Evolutionary conservation across 352 stramenopile genomes (phyloP), one percentile per base, ranked within the genome.

Genomic region (Phytophthora foliorum): DNA sequence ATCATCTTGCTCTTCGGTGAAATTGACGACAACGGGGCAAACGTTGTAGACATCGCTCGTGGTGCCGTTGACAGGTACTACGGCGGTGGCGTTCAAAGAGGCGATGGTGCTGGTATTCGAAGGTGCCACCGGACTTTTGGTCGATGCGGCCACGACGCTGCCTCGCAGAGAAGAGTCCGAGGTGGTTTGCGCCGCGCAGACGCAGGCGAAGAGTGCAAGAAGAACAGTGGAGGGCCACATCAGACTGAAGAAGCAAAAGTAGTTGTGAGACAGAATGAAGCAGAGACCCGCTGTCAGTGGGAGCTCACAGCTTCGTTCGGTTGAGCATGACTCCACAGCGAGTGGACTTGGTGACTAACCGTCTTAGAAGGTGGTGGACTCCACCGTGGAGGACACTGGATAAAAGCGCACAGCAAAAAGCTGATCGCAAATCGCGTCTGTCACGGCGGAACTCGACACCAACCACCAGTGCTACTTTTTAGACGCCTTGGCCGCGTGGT

Each of bases 1-100:
- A 17, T 57, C 49, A 2, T 75, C 55, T 32, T 68, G 45, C 22
- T 74, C 66, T 14, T 74, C 46, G 6, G 17, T 55, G 45, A 74
- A 74, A 1, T 69, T 49, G 29, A 69, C 46, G 13, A 65, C 38
- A 24, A 69, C 66, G 25, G 66, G 66, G 34, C 66, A 74, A 11
- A 74, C 61, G 45, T 74, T 74, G 59, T 65, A 74, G 16, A 72
- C 25, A 19, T 72, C 64, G 29, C n/a, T 19, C 10, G 34, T 57
- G 31, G 21, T 67, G 24, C 48, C 55, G 7, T 44, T 44, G 38
- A 16, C 38, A 44, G 38, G 22, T 3, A 22, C 14, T 2, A 44
- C 38, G 6, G 14, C 38, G 14, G 38, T 44, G 38, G 38, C 2
- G 38, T 51, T 61, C 1, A 41, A 57, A 14, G 62, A 54, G 25